Evolutionary conservation across 2,329 filamentous ascomycete species (phyloP).

Genomic region (Gyromitra esculenta): DNA sequence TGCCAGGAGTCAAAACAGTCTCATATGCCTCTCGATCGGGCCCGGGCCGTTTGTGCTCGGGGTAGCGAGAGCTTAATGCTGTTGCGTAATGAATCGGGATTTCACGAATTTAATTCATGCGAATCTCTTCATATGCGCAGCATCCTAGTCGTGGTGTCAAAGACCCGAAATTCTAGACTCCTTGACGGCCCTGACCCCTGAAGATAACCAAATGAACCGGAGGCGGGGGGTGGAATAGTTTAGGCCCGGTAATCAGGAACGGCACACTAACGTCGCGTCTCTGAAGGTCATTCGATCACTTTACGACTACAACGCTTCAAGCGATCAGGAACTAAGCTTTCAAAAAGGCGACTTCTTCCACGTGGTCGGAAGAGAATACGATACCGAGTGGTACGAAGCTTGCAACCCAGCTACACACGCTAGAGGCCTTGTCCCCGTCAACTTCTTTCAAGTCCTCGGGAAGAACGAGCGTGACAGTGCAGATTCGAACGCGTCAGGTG

Average conservation of each 20-base stretch:
- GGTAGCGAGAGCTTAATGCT: conserved; percentile 40
- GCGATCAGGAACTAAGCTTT: conserved; percentile 84
- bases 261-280: conserved; percentile 45
- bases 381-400: conserved; percentile 96
- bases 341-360: conserved; percentile 97
- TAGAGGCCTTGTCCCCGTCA: conserved; percentile 89
- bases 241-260: conserved; percentile 36
- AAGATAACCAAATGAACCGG: conserved; percentile 36
- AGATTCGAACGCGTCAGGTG: conserved; percentile 68
- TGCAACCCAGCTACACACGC: conserved; percentile 92
- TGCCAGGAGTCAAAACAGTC: conserved; percentile 26
- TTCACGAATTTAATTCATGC: conserved; percentile 36
- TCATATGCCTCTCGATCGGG: conserved; percentile 41
- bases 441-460: conserved; percentile 90
- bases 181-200: conserved; percentile 34
- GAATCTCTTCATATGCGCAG: conserved; percentile 23
- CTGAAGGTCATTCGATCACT: conserved; percentile 92
- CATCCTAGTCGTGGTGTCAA: conserved; percentile 30
- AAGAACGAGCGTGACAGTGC: conserved; percentile 91
- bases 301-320: conserved; percentile 86
- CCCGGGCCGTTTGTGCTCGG: conserved; percentile 45
- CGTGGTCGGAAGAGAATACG: conserved; percentile 94
- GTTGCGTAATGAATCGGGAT: conserved; percentile 48
- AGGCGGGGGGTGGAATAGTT: conserved; percentile 32
- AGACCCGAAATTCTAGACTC: conserved; percentile 31